A percentile compares a stretch with the other conserved stretches of the same genome.
phyloP scores from a whole-genome alignment of 495 filamentous ascomycete genomes.

The Hypoxylon trugodes region DNA sequence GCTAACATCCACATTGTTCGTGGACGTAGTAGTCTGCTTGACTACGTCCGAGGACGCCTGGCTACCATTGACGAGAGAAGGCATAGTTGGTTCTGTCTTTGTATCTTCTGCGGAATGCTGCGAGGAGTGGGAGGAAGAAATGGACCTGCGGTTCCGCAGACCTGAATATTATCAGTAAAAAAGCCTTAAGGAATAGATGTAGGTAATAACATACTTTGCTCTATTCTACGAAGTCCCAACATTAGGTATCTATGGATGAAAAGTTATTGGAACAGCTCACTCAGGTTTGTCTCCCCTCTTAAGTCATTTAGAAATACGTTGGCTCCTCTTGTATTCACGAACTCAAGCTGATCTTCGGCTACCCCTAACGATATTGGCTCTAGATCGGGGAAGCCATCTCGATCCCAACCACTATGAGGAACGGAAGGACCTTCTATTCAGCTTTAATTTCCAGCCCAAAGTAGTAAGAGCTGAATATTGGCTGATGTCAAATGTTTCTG shows the following conservation, averaged over 20 bases:
- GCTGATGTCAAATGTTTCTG: background rate
- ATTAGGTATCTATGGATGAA: slow-evolving; percentile 7
- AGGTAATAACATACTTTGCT: slow-evolving; percentile 19
- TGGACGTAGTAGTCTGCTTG: slow-evolving; percentile 14
- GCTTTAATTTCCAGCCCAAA: slow-evolving; percentile 15
- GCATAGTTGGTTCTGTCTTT: slow-evolving; percentile 17
- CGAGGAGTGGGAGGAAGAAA: slow-evolving; percentile 28
- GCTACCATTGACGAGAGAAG: slow-evolving; percentile 21
- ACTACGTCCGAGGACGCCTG: slow-evolving; percentile 1
- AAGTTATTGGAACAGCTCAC: background rate
- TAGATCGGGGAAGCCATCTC: slow-evolving; percentile 19
- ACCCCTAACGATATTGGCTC: slow-evolving; percentile 9
- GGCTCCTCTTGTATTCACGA: slow-evolving; percentile 2
- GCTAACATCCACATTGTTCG: slow-evolving; percentile 8
- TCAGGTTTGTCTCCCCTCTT: background rate
- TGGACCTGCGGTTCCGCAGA: slow-evolving; percentile 33
- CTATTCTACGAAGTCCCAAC: slow-evolving; percentile 28
- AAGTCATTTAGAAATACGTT: background rate
- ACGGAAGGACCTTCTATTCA: background rate
- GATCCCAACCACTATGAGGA: background rate
- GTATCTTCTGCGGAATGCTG: slow-evolving; percentile 17
- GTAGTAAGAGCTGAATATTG: background rate
- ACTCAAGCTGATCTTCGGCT: slow-evolving; percentile 2
- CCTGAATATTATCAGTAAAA: slow-evolving; percentile 7
- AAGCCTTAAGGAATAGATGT: background rate